Evolutionary conservation across 192 early-diverging fungal genomes (phyloP), one percentile per base, ranked within the genome.

Genomic region (Backusella tarrabulga): DNA sequence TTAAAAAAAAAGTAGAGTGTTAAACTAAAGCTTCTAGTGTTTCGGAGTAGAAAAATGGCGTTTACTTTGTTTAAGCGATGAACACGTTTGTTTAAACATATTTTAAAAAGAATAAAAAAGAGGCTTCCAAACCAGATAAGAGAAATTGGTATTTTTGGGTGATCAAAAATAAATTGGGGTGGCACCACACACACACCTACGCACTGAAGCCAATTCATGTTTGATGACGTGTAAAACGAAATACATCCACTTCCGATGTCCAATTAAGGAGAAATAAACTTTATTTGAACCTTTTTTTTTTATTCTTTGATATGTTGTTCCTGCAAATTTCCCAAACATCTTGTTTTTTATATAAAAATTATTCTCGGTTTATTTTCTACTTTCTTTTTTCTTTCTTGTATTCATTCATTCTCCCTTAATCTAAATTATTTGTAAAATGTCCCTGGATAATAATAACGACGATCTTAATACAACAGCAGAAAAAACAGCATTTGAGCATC

Each of bases 81-180:
- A 68, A 4, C 67, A 36, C 4, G 67, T 21, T 68, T 68, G 67
- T 35, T n/a, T 68, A 36, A 68, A 68, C 67, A 68, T 68, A 29
- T 34, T 34, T 35, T 35, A 36, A 68, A 34, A 68, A 35, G n/a
- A 36, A 21, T 40, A 35, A 35, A 35, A 19, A 36, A 17, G 34
- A 68, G 67, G 14, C 3, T n/a, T 32, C 0, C 5, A 36, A 67
- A 19, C 17, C 5, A 32, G 26, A 35, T 23, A 35, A 15, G 1
- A 34, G 34, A 67, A 40, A 40, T 11, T 40, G 34, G 34, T 32
- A 34, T 34, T 40, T 34, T 7, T 35, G 17, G 34, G n/a, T 36
- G 17, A 21, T 36, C 34, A 34, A 36, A n/a, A 36, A 68, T n/a
- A n/a, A n/a, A 68, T 35, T 36, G 19, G 35, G 67, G 67, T 68